phyloP scores from a whole-genome alignment of 2,329 filamentous ascomycete species.

The Botrytis pseudocinerea region DNA sequence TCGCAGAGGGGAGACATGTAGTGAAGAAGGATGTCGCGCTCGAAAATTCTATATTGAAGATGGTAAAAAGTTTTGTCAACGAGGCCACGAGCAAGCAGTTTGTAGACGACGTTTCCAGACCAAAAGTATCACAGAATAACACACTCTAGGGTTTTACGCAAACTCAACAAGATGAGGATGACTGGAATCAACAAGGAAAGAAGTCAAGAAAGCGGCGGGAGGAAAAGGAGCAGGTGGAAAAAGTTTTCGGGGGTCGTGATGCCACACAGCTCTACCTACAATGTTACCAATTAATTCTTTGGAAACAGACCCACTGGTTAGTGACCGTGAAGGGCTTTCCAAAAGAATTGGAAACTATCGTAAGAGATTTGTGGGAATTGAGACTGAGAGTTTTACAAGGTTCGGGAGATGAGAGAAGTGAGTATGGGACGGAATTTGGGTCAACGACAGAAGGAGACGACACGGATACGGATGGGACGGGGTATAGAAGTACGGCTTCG shows the following conservation, averaged over 20 bases:
- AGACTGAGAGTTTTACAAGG: constrained; percentile 44
- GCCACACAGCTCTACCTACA: constrained; percentile 81
- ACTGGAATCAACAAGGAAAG: constrained; percentile 62
- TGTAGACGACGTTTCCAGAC: neutral
- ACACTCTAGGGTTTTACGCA: constrained; percentile 41
- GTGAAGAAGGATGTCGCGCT: constrained; percentile 61
- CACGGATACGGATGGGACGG: constrained; percentile 39
- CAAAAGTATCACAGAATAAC: constrained; percentile 28
- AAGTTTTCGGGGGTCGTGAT: constrained; percentile 62
- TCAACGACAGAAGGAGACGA: constrained; percentile 42
- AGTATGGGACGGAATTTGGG: constrained; percentile 42
- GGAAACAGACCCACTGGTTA: constrained; percentile 77
- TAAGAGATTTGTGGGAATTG: constrained; percentile 83
- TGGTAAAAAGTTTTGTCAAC: constrained; percentile 64
- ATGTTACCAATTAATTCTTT: constrained; percentile 78
- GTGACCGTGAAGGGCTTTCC: constrained; percentile 66
- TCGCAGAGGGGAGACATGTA: constrained; percentile 50
- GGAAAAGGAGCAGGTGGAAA: constrained; percentile 57
- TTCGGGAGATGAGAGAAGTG: constrained; percentile 41
- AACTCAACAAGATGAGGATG: constrained; percentile 64
- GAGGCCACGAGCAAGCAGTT: constrained; percentile 65
- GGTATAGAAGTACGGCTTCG: constrained; percentile 47
- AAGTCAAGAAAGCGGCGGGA: constrained; percentile 58
- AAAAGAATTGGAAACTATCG: constrained; percentile 72
- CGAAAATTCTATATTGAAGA: constrained; percentile 59